Base-by-base conservation (phyloP, 805 yeast genomes). In the Kazachstania psychrophila region DNA sequence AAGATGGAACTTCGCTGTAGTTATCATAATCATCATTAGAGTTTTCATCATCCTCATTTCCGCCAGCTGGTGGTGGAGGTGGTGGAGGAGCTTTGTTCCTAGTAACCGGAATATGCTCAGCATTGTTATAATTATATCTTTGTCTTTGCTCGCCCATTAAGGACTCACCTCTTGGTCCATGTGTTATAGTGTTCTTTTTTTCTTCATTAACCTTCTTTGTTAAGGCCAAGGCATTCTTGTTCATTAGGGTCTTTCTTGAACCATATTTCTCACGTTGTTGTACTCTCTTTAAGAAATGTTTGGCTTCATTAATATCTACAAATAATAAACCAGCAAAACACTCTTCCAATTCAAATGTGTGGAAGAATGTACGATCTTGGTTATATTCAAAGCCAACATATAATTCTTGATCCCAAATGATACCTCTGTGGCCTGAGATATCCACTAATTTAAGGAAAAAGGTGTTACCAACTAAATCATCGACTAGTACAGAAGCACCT, bases 391-490 rank as follows among this genome's bases (percentile, higher is more conserved):
- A 87, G 50, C 84, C 80, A 10, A 85, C 78, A 51, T 84, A 89
- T 33, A 92, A 61, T 60, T 92, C 98, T 60, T 92, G 98, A 59
- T 92, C 98, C 98, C 98, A 92, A 0, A 92, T 46, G 0, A 92
- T 95, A 24, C 97, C 97, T 28, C 81, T 66, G 43, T 76, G 72
- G 6, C 94, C 95, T 26, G 67, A 53, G 23, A 89, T 76, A 52
- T 92, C 98, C 6, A 92, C 94, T 36, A 92, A 56, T 57, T 92
- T 92, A 31, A 92, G 68, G 58, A 87, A 92, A 52, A 84, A 87
- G 0, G 96, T 86, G 58, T 89, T 89, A 3, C 97, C 97, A 2
- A 92, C 95, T 10, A 84, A 61, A 59, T 92, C 98, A 57, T 92
- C 95, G 14, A 83, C 95, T 6, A 92, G 61, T 1, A 77, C 80